A percentile compares a stretch with the other conserved stretches of the same genome.
phyloP scores from a whole-genome alignment of 208 protist species.

The Trypanosoma melophagium region DNA sequence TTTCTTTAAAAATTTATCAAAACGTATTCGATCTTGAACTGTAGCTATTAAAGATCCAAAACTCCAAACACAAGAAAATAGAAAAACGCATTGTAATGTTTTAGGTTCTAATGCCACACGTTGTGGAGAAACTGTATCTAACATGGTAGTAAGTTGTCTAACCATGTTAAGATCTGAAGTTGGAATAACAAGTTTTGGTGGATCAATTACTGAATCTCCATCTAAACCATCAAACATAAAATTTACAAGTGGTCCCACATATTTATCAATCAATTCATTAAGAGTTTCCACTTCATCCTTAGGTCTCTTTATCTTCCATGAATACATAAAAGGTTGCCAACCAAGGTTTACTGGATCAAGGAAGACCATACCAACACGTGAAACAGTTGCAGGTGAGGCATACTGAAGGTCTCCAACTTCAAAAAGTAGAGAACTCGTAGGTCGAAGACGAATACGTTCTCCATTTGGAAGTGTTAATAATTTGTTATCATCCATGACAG shows the following conservation, averaged over 20 bases:
- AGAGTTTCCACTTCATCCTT: constrained; percentile 91
- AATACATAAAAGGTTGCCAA: constrained; percentile 93
- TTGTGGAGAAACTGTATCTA: constrained; percentile 83
- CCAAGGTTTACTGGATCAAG: constrained; percentile 98
- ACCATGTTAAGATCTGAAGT: constrained; percentile 93
- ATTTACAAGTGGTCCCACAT: constrained; percentile 85
- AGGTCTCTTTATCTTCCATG: constrained; percentile 89
- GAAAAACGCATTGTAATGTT: constrained; percentile 94
- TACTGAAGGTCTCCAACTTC: constrained; percentile 99
- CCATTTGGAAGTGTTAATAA: constrained; percentile 98
- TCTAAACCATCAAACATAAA: constrained; percentile 94
- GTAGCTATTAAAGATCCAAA: constrained; percentile 91
- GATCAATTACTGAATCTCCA: constrained; percentile 53
- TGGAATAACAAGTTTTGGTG: constrained; percentile 83
- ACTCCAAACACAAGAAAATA: constrained; percentile 96
- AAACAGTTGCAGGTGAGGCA: constrained; percentile 98
- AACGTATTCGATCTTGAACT: constrained; percentile 79
- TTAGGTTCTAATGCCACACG: constrained; percentile 80
- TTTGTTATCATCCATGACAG: constrained; percentile 99
- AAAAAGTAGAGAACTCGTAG: constrained; percentile 96
- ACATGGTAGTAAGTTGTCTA: constrained; percentile 92
- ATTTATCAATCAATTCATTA: constrained; percentile 92
- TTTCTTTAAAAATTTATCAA: constrained; percentile 95
- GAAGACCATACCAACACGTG: constrained; percentile 99
- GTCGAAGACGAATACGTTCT: constrained; percentile 96